Base-by-base conservation (phyloP, 257 asterid species). In the Lithospermum erythrorhizon region DNA sequence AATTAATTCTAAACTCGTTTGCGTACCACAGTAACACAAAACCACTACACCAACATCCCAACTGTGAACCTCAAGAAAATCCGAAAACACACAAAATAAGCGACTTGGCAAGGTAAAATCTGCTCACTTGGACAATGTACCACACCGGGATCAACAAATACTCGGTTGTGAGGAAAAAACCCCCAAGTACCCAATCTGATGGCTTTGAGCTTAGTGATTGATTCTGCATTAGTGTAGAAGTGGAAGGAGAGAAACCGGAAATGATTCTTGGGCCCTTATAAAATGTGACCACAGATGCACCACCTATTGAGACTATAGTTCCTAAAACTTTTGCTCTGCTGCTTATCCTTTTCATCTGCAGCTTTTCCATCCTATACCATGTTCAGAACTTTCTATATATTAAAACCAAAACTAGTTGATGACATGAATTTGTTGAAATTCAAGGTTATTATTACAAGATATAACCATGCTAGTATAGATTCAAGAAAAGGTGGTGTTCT, bases 221-320 rank as follows among this genome's bases (percentile, higher is more conserved):
- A 21, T 54, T 56, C 11, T 64, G 52, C 17, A 61, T 55, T 47
- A 51, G 35, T 6, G 53, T 41, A 0, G 74, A 59, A 14, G 75
- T 6, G 37, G 79, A 25, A 6, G 68, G 62, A 7, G 82, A 18
- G 7, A 73, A 58, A 6, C 21, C 65, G 4, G 67, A 45, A 17
- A 63, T 51, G 35, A 90, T 68, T 69, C 71, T 83, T 48, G 94
- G 95, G 32, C 96, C 96, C 68, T 78, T 80, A 82, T 78, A 90
- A 6, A 90, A 74, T 69, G 97, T 85, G 14, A 90, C 96, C 2
- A 90, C 76, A 9, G 85, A 78, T 48, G 97, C 97, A 59, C 97
- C 96, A 13, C 81, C 67, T 56, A 90, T 78, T 5, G 97, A 90
- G 55, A 87, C 77, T 7, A 83, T 48, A 6, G 97, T 80, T 70